Percentiles rank a stretch among this genome's conserved stretches.
These are phyloP conservation scores for Xylariaceae sp. DNA, from an alignment of 2,329 filamentous ascomycete genomes.

Conservation along the genomic window DNA sequence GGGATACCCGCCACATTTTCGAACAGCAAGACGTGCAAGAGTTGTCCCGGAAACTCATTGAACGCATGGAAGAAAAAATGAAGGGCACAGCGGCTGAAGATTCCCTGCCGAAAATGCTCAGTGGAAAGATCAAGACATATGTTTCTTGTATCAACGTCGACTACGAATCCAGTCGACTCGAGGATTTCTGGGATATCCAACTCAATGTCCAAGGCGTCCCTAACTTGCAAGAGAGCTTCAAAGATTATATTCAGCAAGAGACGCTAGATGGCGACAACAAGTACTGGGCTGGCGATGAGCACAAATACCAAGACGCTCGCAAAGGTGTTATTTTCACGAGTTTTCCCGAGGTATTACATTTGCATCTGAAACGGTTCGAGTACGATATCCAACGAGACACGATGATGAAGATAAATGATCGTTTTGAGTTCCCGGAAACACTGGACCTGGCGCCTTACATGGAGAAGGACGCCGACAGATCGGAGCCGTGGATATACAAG, in stretches of 20 bases:
- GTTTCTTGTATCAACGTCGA: constrained; percentile 98
- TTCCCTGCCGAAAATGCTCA: constrained; percentile 83
- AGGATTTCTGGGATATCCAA: constrained; percentile 99
- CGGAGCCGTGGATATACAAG: constrained; percentile 86
- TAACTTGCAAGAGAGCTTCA: constrained; percentile 88
- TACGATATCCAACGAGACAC: constrained; percentile 94
- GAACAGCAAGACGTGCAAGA: constrained; percentile 99
- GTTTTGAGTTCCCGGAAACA: constrained; percentile 80
- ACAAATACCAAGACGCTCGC: constrained; percentile 90
- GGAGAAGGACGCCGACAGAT: constrained; percentile 76
- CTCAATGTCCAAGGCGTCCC: constrained; percentile 94
- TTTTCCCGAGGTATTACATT: constrained; percentile 88
- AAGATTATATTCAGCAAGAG: constrained; percentile 93
- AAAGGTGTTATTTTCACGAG: constrained; percentile 97
- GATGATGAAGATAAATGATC: constrained; percentile 98
- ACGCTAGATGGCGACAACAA: constrained; percentile 98
- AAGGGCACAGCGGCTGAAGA: constrained; percentile 92
- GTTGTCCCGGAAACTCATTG: constrained; percentile 92
- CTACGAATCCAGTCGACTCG: constrained; percentile 90
- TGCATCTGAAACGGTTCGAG: constrained; percentile 95
- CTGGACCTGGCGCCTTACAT: constrained; percentile 85
- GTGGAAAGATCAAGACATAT: constrained; percentile 97
- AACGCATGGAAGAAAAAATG: constrained; percentile 95
- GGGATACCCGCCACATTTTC: constrained; percentile 96
- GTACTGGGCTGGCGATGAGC: constrained; percentile 85